Percentiles rank a stretch among this genome's conserved stretches.
Conservation (phyloP, 2,329 filamentous ascomycete genomes). For the Arthrobotrys conoides region DNA sequence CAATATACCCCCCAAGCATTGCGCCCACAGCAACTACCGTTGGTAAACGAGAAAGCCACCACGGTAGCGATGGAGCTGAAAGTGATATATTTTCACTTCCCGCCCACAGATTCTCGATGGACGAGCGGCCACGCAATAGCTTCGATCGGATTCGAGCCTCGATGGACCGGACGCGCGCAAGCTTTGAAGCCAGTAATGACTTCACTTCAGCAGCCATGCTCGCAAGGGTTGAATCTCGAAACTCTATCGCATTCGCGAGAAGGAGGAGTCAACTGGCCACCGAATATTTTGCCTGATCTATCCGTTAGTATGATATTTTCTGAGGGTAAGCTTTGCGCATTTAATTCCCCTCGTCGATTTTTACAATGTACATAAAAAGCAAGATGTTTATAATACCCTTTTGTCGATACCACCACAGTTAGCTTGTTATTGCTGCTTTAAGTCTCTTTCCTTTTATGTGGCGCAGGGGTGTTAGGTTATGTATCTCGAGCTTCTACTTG, state of each 20-base stretch:
- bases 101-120: constrained; percentile 75
- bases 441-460: constrained; percentile 18
- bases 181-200: constrained; percentile 88
- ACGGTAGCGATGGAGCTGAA: constrained; percentile 93
- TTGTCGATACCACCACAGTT: constrained; percentile 40
- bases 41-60: constrained; percentile 83
- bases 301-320: constrained; percentile 64
- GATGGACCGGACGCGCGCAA: constrained; percentile 86
- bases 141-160: constrained; percentile 88
- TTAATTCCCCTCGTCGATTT: constrained; percentile 24
- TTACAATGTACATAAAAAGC: constrained; percentile 45
- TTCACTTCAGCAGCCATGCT: constrained; percentile 92
- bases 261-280: constrained; percentile 65
- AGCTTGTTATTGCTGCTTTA: constrained; percentile 34
- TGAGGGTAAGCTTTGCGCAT: constrained; percentile 28
- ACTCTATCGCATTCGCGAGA: constrained; percentile 67
- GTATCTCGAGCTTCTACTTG: constrained; percentile 5
- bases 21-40: constrained; percentile 82
- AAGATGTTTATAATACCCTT: constrained; percentile 48
- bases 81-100: constrained; percentile 73
- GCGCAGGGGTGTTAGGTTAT: constrained; percentile 33
- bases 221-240: constrained; percentile 83
- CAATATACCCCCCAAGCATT: constrained; percentile 93
- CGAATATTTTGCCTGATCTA: constrained; percentile 65
- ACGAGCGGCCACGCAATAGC: constrained; percentile 82